A percentile compares a stretch with the other conserved stretches of the same genome.
phyloP scores from a whole-genome alignment of 495 filamentous ascomycete species.

The Aspergillus avenaceus region DNA sequence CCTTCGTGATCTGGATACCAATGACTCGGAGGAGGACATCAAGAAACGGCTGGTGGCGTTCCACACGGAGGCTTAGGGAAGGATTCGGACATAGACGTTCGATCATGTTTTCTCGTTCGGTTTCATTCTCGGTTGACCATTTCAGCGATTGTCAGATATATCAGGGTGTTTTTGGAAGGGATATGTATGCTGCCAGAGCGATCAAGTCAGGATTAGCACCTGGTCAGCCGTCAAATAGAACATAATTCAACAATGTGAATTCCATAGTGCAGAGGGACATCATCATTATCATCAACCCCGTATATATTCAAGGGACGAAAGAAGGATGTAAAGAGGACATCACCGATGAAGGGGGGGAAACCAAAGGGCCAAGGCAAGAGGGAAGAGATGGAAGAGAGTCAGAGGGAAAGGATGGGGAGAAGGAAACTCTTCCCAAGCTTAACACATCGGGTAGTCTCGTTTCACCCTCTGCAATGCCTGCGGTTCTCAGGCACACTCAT shows the following conservation, averaged over 20 bases:
- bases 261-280: too few species aligned
- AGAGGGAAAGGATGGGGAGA: neutral
- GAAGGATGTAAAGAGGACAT: neutral
- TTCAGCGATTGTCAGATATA: constrained; percentile 5
- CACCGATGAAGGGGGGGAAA: neutral
- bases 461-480: neutral
- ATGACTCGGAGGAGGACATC: constrained; percentile 35
- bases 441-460: neutral
- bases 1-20: constrained; percentile 52
- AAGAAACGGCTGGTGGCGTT: constrained; percentile 40
- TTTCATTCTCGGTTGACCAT: neutral
- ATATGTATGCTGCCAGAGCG: neutral
- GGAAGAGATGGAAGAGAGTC: neutral
- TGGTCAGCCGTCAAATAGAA: neutral
- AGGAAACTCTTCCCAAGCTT: neutral
- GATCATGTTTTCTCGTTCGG: neutral
- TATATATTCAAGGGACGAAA: neutral
- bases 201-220: neutral
- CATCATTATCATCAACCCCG: neutral
- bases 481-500: neutral
- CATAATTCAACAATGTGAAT: neutral
- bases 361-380: neutral
- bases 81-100: neutral
- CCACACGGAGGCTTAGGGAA: constrained; percentile 24
- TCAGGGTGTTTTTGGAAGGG: neutral